phyloP scores from a whole-genome alignment of 2,329 filamentous ascomycete species.

The Fusarium sp. region DNA sequence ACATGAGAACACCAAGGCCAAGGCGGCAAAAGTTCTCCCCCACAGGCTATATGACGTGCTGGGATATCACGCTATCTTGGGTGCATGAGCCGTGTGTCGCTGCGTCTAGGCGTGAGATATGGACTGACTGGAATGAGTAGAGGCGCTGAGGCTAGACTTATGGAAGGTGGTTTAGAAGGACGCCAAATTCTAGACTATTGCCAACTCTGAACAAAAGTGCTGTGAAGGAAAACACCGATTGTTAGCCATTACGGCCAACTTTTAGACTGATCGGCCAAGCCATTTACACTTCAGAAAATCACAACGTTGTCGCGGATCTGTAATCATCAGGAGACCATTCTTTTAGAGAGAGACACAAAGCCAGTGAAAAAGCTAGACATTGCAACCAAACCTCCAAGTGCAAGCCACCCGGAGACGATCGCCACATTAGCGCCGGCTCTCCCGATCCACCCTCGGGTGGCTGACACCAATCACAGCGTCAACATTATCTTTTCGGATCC shows the following conservation, averaged over 20 bases:
- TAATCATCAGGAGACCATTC: background rate
- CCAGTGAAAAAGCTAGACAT: background rate
- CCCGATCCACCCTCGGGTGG: background rate
- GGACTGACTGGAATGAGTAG: background rate
- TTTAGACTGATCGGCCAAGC: background rate
- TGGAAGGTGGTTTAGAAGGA: background rate
- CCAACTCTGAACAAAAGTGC: background rate
- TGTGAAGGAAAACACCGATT: background rate
- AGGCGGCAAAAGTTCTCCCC: background rate
- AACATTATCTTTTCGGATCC: conserved; percentile 16
- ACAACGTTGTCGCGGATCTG: background rate
- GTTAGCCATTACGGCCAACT: background rate
- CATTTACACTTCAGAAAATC: background rate
- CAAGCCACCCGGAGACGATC: conserved; percentile 13
- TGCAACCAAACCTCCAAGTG: background rate
- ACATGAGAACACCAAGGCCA: conserved; percentile 11
- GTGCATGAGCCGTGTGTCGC: background rate
- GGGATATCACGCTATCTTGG: background rate
- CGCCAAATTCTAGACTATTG: background rate
- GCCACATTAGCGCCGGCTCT: background rate
- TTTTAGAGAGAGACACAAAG: background rate
- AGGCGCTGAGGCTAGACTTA: too few species aligned
- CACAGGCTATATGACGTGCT: background rate
- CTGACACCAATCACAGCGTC: conserved; percentile 7
- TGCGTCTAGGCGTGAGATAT: background rate